Percentiles rank a stretch among this genome's conserved stretches.
phyloP scores from a whole-genome alignment of 1,284 basidiomycete species.

The Trichosporon inkin region DNA sequence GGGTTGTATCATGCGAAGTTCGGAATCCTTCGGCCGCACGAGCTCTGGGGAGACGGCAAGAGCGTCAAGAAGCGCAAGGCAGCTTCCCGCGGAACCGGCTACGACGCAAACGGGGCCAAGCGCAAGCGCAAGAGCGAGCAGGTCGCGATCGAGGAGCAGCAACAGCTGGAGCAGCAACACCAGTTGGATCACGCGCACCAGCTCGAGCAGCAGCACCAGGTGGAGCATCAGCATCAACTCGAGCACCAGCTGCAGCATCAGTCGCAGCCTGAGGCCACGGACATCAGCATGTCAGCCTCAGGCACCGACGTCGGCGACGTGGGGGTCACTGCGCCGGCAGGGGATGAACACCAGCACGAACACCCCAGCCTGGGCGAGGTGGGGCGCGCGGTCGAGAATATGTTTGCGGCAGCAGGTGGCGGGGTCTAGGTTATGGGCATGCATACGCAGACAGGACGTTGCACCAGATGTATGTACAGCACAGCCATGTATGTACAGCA shows the following conservation, averaged over 20 bases:
- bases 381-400: constrained; percentile 21
- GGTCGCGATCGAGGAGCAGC: neutral
- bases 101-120: constrained; percentile 11
- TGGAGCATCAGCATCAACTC: too few relatives aligned
- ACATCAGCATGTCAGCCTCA: neutral
- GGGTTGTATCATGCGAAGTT: constrained; percentile 46
- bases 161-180: neutral
- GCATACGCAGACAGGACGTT: neutral
- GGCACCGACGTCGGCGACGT: neutral
- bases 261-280: neutral
- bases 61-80: constrained; percentile 38
- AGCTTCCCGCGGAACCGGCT: constrained; percentile 7
- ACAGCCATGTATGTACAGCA: too few relatives aligned
- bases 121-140: constrained; percentile 19
- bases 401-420: constrained; percentile 13
- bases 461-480: too few relatives aligned
- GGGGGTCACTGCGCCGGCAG: too few relatives aligned
- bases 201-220: neutral
- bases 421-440: neutral
- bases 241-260: neutral
- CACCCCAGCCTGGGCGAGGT: constrained; percentile 15
- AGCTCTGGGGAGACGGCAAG: constrained; percentile 47
- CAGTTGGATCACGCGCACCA: neutral
- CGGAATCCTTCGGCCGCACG: constrained; percentile 42
- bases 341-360: neutral